Conservation (phyloP, 139 green algal genomes). For the Volvox reticuliferus region DNA sequence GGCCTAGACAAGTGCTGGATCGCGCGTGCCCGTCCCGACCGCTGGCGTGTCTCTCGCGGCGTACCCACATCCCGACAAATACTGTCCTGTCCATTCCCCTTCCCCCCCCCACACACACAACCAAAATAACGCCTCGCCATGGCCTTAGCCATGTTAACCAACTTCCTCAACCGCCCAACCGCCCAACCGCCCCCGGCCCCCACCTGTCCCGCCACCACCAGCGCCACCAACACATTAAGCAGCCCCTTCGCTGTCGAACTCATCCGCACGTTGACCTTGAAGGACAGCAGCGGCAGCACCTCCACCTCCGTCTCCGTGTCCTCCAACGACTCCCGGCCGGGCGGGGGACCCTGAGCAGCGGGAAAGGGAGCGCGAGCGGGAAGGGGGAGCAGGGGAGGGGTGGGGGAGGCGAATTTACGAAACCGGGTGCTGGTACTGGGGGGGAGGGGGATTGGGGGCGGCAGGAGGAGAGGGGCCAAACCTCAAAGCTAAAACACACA, state of each 20-base stretch:
- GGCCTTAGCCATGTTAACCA: too few species aligned
- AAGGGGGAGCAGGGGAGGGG: background rate
- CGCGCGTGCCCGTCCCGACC: too few species aligned
- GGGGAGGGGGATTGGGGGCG: too few species aligned
- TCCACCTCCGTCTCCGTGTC: slow-evolving; percentile 34
- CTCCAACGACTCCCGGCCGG: background rate
- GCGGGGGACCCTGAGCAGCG: too few species aligned
- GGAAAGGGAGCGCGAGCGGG: too few species aligned
- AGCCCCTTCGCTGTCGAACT: background rate
- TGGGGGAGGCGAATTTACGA: too few species aligned
- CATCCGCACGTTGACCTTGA: background rate
- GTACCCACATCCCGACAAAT: background rate
- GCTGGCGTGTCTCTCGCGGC: too few species aligned
- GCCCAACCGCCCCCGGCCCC: background rate
- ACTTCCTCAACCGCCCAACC: background rate
- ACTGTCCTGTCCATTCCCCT: background rate
- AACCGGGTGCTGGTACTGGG: too few species aligned
- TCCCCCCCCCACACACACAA: background rate
- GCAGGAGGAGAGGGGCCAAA: too few species aligned
- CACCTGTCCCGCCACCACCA: slow-evolving; percentile 40
- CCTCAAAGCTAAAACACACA: too few species aligned
- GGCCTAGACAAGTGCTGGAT: too few species aligned
- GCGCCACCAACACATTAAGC: slow-evolving; percentile 24
- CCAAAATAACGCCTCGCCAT: background rate
- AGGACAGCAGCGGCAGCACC: slow-evolving; percentile 2